phyloP scores from a whole-genome alignment of 768 basidiomycete genomes.

The Trametes gibbosa region DNA sequence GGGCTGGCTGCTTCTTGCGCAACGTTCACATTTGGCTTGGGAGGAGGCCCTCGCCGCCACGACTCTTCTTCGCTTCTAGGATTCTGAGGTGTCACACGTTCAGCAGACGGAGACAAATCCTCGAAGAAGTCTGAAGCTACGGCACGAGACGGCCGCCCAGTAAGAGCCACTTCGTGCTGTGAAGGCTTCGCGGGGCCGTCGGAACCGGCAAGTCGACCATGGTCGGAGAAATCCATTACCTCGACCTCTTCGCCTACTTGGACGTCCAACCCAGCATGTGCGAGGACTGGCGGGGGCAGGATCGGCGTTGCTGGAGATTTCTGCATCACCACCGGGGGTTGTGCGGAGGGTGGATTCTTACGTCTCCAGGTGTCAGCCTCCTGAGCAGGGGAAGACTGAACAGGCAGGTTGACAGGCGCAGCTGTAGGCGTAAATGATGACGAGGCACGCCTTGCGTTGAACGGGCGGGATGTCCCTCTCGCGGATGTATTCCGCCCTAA shows the following conservation, averaged over 20 bases:
- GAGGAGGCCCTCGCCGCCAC: conserved; percentile 42
- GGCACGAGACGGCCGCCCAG: conserved; percentile 40
- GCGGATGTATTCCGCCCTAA: conserved; percentile 35
- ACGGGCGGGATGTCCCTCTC: conserved; percentile 28
- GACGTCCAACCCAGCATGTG: conserved; percentile 39
- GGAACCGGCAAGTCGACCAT: conserved; percentile 64
- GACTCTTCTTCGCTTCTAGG: conserved; percentile 37
- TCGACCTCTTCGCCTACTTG: conserved; percentile 62
- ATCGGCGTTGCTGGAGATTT: conserved; percentile 24
- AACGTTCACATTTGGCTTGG: not conserved
- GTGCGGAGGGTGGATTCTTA: conserved; percentile 39
- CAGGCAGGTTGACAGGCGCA: not conserved
- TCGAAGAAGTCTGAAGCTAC: conserved; percentile 75
- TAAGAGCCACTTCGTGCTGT: conserved; percentile 23
- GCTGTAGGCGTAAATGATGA: conserved; percentile 12
- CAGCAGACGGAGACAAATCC: conserved; percentile 30
- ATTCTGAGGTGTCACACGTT: conserved; percentile 12
- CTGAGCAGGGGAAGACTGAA: conserved; percentile 30
- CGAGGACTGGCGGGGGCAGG: conserved; percentile 29
- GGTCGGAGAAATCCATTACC: conserved; percentile 77
- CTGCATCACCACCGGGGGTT: conserved; percentile 33
- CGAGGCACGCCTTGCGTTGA: conserved; percentile 24
- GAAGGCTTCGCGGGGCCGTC: conserved; percentile 37
- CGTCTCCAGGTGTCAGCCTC: conserved; percentile 68
- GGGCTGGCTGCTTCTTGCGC: not conserved